Evolutionary conservation across 495 filamentous ascomycete genomes (phyloP), one percentile per base, ranked within the genome.

Genomic region (Tuber melanosporum): DNA sequence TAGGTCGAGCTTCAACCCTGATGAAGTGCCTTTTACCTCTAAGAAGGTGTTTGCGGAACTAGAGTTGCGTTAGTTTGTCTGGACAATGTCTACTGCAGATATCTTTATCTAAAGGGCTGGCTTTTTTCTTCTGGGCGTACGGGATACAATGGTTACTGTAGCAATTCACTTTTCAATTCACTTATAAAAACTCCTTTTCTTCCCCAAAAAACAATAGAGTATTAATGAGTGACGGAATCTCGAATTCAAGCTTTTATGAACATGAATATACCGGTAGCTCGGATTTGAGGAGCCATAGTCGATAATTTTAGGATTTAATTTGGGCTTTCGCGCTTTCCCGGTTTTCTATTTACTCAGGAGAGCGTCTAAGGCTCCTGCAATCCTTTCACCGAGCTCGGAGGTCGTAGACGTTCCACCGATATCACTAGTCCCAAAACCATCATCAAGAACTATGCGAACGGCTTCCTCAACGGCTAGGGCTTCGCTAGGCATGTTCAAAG

Each of bases 341-440:
- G 4, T 36, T 36, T 66, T 8, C 57, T 74, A 82, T 74, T 26
- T 73, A 41, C 76, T 73, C 42, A 82, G 69, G 42, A 92, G 82
- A 79, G 86, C 86, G 74, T 86, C 87, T 43, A 97, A 83, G 83
- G 93, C 90, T 19, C 88, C 87, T 20, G 92, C 90, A 79, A 97
- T 88, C 2, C 92, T 92, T 85, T 97, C 91, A 42, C 94, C 95
- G 71, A 97, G 89, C 79, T 95, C 91, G n/a, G 84, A 85, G 0
- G 94, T 98, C 26, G 85, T 88, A 6, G 90, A 86, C 19, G 84
- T 87, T 12, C 94, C 94, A 75, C 92, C 92, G 72, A 98, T 89
- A 85, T 98, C 95, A 76, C 88, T 87, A 8, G 94, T 97, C 43
- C 89, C 86, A 44, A 93, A 83, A 12, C 92, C 92, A 44, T 86